Percentiles rank a stretch among this genome's conserved stretches.
Evolutionary conservation across 306 rosid species (phyloP).

Genomic region (Fragaria nilgerrensis): DNA sequence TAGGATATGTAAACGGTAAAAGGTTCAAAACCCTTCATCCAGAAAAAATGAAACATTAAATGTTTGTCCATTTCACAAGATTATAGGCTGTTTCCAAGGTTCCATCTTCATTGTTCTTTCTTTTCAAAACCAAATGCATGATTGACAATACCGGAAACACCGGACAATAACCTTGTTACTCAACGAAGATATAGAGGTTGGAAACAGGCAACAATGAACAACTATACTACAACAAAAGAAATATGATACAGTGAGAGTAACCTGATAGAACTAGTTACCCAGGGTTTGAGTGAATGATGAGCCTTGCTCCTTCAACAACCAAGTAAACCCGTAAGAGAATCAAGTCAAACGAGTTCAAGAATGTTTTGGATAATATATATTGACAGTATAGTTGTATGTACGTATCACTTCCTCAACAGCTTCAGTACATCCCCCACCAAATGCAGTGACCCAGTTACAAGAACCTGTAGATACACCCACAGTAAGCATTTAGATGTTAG

Average conservation of each 20-base stretch:
- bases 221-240: neutral
- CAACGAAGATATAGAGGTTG: neutral
- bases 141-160: no score
- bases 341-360: slow-evolving; percentile 21
- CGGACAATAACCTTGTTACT: no score
- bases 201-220: neutral
- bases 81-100: no score
- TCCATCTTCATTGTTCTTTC: no score
- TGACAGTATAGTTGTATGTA: neutral
- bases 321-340: neutral
- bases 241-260: neutral
- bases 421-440: slow-evolving; percentile 57
- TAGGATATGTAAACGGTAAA: no score
- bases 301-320: slow-evolving; percentile 16
- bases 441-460: slow-evolving; percentile 79
- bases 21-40: no score
- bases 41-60: no score
- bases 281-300: neutral
- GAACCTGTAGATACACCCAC: slow-evolving; percentile 47
- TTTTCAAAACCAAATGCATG: no score
- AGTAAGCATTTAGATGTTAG: neutral
- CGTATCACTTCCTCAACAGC: slow-evolving; percentile 39
- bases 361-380: neutral
- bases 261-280: neutral
- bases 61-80: no score